A percentile compares a stretch with the other conserved stretches of the same genome.
Conservation (phyloP, 169 alveolate species). For the Eimeria acervulina region DNA sequence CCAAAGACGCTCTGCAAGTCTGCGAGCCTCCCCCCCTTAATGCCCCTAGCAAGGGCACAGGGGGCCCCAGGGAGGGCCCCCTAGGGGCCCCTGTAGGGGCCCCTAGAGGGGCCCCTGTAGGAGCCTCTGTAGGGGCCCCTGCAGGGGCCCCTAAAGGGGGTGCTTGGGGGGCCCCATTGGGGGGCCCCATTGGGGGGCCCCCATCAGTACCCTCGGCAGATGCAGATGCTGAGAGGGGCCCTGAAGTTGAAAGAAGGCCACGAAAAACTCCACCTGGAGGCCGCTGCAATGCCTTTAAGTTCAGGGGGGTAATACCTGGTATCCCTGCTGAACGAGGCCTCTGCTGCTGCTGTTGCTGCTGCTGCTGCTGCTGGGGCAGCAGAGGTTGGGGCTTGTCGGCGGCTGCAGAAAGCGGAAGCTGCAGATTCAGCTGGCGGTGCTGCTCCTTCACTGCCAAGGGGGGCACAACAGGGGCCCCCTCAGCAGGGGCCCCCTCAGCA, state of each 20-base stretch:
- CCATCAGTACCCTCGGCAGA: no score
- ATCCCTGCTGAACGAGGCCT: not conserved
- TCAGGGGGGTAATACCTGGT: constrained; percentile 36
- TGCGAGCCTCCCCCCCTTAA: not conserved
- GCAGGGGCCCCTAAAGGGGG: not conserved
- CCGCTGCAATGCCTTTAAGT: constrained; percentile 8
- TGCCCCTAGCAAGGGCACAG: not conserved
- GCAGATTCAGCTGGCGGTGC: constrained; percentile 1
- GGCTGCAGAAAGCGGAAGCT: not conserved
- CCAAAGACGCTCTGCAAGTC: constrained; percentile 25
- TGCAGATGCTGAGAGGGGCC: no score
- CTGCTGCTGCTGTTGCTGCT: constrained; percentile 22
- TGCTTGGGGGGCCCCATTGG: not conserved
- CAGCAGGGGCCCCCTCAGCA: not conserved
- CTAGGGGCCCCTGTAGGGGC: not conserved
- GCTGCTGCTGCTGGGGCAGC: not conserved
- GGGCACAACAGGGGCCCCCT: not conserved
- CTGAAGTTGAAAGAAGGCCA: no score
- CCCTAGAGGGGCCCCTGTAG: no score
- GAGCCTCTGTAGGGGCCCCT: not conserved
- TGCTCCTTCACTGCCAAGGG: not conserved
- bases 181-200: no score
- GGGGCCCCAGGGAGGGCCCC: no score
- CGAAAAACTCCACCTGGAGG: no score
- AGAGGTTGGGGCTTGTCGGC: not conserved